Percentiles rank a stretch among this genome's conserved stretches.
These are phyloP conservation scores for Trypanosoma platydactyli DNA, from an alignment of 208 protist species.

Conservation along the genomic window DNA sequence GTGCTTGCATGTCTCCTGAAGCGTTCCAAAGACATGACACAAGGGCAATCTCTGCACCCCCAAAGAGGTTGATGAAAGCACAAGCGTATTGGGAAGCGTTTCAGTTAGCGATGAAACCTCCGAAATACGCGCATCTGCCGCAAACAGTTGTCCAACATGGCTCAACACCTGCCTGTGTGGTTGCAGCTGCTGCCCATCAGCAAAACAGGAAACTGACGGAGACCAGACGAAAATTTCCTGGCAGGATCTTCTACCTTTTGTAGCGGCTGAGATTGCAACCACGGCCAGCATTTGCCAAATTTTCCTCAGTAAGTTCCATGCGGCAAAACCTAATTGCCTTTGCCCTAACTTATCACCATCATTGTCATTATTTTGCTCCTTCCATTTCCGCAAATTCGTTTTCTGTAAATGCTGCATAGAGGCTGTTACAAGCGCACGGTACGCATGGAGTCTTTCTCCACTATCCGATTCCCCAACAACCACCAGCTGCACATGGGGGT, in stretches of 20 bases:
- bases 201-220: constrained; percentile 4
- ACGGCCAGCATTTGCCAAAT: constrained; percentile 19
- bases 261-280: background rate
- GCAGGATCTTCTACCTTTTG: background rate
- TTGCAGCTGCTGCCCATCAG: background rate
- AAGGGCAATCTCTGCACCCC: constrained; percentile 12
- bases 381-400: background rate
- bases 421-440: constrained; percentile 5
- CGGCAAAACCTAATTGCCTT: background rate
- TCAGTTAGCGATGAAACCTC: background rate
- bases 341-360: background rate
- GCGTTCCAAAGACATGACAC: constrained; percentile 10
- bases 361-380: background rate
- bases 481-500: constrained; percentile 1
- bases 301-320: constrained; percentile 2
- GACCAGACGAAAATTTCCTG: constrained; percentile 14
- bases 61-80: constrained; percentile 11
- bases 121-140: constrained; percentile 18
- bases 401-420: background rate
- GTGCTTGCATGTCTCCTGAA: constrained; percentile 4
- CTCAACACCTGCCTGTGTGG: background rate
- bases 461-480: background rate
- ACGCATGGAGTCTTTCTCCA: background rate
- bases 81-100: constrained; percentile 4
- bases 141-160: constrained; percentile 20